These are phyloP conservation scores for Gigaspora rosea DNA, from an alignment of 192 early-diverging fungal species.

Conservation along the genomic window DNA sequence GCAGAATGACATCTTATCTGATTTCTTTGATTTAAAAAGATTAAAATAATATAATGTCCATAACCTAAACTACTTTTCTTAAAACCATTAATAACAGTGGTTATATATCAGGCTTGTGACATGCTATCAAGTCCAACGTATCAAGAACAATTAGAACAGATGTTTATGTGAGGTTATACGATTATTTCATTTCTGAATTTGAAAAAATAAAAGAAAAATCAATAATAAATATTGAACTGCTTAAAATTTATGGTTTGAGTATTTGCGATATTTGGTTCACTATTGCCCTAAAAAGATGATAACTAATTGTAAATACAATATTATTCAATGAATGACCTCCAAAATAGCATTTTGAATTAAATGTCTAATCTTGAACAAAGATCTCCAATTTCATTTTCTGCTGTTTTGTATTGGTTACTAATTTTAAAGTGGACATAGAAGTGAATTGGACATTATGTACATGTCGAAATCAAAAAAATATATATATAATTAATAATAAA, in stretches of 20 bases:
- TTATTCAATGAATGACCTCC: conserved; percentile 46
- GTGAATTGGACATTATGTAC: conserved; percentile 44
- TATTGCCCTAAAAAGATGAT: conserved; percentile 31
- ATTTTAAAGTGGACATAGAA: conserved; percentile 45
- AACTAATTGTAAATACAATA: conserved; percentile 24
- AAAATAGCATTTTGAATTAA: conserved; percentile 20
- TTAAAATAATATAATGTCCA: background rate
- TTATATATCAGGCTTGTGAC: conserved; percentile 21
- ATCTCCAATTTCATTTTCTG: conserved; percentile 1
- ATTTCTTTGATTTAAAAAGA: background rate
- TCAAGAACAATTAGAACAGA: background rate
- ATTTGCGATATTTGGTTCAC: conserved; percentile 44
- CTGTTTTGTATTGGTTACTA: conserved; percentile 33
- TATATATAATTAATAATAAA: conserved; percentile 37
- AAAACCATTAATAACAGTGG: background rate
- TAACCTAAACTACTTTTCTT: background rate
- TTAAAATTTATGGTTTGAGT: conserved; percentile 39
- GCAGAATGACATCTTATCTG: background rate
- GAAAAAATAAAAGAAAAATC: conserved; percentile 22
- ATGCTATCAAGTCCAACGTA: background rate
- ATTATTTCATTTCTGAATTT: conserved; percentile 29
- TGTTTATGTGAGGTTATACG: conserved; percentile 35
- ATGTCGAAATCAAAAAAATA: conserved; percentile 4
- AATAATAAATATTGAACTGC: conserved; percentile 33
- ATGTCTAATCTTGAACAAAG: conserved; percentile 32